These are phyloP conservation scores for Adenanthera pavonina DNA, from an alignment of 306 rosid genomes.

Conservation along the genomic window DNA sequence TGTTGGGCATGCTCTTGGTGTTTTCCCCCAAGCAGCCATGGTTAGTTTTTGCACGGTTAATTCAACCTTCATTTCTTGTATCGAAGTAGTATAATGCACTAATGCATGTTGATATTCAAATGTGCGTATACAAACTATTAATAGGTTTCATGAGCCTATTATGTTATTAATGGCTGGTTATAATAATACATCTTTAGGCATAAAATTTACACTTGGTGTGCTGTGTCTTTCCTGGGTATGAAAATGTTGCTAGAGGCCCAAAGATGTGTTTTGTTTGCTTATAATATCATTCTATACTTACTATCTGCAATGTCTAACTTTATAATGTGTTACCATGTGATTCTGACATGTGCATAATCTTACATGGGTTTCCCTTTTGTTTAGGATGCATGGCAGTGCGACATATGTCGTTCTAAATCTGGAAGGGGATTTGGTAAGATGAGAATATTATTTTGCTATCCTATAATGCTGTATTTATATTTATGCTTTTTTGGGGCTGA, in stretches of 20 bases:
- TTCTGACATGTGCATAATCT: conserved; percentile 4
- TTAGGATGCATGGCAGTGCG: conserved; percentile 97
- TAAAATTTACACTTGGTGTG: background rate
- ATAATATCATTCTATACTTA: background rate
- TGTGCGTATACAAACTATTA: background rate
- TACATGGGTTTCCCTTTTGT: conserved; percentile 35
- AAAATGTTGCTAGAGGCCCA: too few relatives aligned
- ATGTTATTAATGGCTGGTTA: background rate
- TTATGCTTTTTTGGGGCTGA: too few relatives aligned
- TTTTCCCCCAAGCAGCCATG: conserved; percentile 93
- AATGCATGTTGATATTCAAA: background rate
- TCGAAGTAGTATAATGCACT: background rate
- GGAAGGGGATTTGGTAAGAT: conserved; percentile 71
- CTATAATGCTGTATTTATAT: background rate
- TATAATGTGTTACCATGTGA: background rate
- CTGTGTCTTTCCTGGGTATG: too few relatives aligned
- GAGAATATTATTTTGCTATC: background rate
- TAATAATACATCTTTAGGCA: background rate
- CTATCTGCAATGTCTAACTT: background rate
- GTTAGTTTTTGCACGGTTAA: conserved; percentile 49
- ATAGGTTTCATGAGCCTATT: conserved; percentile 17
- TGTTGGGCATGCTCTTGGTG: conserved; percentile 91
- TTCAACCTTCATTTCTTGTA: conserved; percentile 11
- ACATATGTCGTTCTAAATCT: conserved; percentile 88
- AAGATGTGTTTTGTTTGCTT: background rate